phyloP scores from a whole-genome alignment of 108 stramenopile genomes.

The Aurantiochytrium sp. region DNA sequence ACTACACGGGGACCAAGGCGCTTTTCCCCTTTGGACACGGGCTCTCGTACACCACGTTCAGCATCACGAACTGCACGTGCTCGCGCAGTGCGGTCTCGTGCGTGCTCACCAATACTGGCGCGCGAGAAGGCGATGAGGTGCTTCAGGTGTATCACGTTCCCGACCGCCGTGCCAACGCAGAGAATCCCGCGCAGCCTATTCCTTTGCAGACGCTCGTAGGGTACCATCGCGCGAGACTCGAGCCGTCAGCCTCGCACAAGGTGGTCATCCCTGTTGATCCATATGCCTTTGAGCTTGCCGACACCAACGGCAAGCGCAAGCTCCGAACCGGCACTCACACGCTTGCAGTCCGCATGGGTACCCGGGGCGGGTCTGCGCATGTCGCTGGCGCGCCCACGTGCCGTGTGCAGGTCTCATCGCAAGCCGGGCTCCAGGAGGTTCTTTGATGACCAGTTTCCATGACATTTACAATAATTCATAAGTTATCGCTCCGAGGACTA shows the following conservation, averaged over 20 bases:
- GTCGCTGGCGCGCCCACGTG: not conserved
- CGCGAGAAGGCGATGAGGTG: not conserved
- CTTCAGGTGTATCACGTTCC: not conserved
- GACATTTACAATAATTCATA: too few species aligned
- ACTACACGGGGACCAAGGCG: not conserved
- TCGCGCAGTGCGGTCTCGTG: not conserved
- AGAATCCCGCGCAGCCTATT: not conserved
- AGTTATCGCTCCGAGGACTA: too few species aligned
- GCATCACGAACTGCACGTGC: not conserved
- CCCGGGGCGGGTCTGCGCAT: not conserved
- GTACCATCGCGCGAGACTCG: not conserved
- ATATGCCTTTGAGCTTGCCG: not conserved
- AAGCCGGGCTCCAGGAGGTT: too few species aligned
- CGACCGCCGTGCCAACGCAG: not conserved
- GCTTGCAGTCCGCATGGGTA: not conserved
- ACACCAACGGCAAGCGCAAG: not conserved
- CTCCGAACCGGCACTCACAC: not conserved
- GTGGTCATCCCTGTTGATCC: not conserved
- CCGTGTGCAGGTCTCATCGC: not conserved
- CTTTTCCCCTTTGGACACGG: not conserved
- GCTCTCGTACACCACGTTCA: not conserved
- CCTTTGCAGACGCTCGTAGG: not conserved
- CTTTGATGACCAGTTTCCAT: too few species aligned
- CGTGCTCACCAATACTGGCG: not conserved
- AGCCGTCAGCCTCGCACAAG: not conserved